phyloP scores from a whole-genome alignment of 2,329 filamentous ascomycete species.

The Parastagonospora avenae region DNA sequence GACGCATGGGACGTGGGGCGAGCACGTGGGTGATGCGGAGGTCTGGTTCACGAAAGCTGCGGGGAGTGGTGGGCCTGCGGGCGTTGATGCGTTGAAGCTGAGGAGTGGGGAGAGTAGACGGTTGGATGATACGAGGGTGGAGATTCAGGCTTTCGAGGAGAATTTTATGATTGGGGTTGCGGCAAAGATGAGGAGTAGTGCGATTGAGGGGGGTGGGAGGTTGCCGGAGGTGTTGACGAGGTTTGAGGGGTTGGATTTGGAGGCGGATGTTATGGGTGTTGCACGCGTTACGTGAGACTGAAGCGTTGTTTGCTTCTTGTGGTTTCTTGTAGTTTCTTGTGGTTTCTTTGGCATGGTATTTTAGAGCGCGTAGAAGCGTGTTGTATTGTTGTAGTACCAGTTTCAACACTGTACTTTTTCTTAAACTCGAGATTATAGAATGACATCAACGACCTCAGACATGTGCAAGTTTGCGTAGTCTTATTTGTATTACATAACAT shows the following conservation, averaged over 20 bases:
- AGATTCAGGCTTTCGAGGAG: slow-evolving; percentile 63
- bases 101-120: slow-evolving; percentile 8
- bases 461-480: too few relatives aligned
- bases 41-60: slow-evolving; percentile 51
- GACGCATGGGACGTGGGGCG: slow-evolving; percentile 53
- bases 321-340: too few relatives aligned
- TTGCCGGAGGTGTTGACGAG: slow-evolving; percentile 47
- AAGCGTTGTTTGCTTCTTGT: too few relatives aligned
- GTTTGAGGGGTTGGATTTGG: slow-evolving; percentile 54
- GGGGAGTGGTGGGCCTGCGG: slow-evolving; percentile 6
- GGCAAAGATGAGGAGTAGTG: slow-evolving; percentile 42
- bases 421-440: too few relatives aligned
- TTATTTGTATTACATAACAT: too few relatives aligned
- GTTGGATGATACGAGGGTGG: slow-evolving; percentile 60
- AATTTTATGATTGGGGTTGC: slow-evolving; percentile 65
- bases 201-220: slow-evolving; percentile 50
- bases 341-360: too few relatives aligned
- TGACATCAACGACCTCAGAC: too few relatives aligned
- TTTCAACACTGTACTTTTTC: too few relatives aligned
- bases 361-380: too few relatives aligned
- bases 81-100: not conserved
- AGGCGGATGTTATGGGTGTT: slow-evolving; percentile 47
- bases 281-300: slow-evolving; percentile 15
- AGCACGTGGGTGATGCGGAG: slow-evolving; percentile 54
- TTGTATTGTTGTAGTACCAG: too few relatives aligned